Base-by-base conservation (phyloP, 768 basidiomycete species). In the Leccinum subgranulosum region DNA sequence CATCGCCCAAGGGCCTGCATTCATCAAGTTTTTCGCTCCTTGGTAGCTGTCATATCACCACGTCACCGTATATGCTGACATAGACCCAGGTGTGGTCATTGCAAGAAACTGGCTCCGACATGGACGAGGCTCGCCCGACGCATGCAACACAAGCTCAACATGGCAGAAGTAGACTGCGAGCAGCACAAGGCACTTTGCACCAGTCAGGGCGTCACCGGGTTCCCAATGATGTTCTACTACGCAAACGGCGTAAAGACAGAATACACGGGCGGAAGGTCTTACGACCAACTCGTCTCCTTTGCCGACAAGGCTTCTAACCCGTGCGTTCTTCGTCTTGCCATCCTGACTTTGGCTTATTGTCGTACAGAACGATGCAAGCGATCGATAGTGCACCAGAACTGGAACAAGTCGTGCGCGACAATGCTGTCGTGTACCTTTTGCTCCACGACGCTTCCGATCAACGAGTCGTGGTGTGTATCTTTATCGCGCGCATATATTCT, bases 111-210 rank as follows among this genome's bases (percentile, higher is more conserved):
- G 2, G 91, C 92, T 1, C 94, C 87, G 52, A 80, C 77, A 0
- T 98, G 94, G 92, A 76, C 75, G 1, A 78, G 88, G 50, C 81
- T 99, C 3, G 95, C 91, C 0, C 72, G 74, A 50, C 74, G 76
- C 21, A 85, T 95, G 80, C 81, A 87, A 62, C 76, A 79, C 59
- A 85, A 85, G 49, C 76, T 95, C 29, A 88, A 83, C 39, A 75
- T 99, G 9, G 94, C 86, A 3, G 86, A 96, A 60, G 87, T 99
- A 14, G 84, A 99, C 67, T 99, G 96, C 66, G 96, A 98, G 17
- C 83, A 77, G 1, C 76, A 94, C 64, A 75, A 78, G 43, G 70
- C 78, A 0, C 67, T 94, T 6, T 99, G 96, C 73, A 75, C 78
- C 47, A 65, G 73, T 12, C 79, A 93, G 55, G 81, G 78, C 3